These are phyloP conservation scores for Stagonosporopsis tanaceti DNA, from an alignment of 2,329 filamentous ascomycete genomes.

Conservation along the genomic window DNA sequence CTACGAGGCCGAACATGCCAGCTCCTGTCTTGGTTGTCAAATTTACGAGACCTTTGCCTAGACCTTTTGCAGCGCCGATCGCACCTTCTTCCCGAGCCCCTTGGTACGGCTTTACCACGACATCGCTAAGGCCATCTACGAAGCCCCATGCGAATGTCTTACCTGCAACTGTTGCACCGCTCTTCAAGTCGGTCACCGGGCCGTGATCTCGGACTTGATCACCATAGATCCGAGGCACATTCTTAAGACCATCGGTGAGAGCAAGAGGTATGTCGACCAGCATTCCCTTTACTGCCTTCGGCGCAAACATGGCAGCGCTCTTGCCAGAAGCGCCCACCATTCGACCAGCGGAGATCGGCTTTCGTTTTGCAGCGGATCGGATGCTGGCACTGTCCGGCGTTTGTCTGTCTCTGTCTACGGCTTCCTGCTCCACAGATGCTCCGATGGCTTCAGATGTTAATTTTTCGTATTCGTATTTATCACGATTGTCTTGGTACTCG, in stretches of 20 bases:
- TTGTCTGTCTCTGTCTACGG: neutral
- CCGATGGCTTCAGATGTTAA: neutral
- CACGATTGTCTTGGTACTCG: slow-evolving; percentile 23
- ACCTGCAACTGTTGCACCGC: slow-evolving; percentile 75
- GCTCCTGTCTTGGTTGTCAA: slow-evolving; percentile 24
- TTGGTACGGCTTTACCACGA: slow-evolving; percentile 75
- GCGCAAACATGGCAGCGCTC: slow-evolving; percentile 22
- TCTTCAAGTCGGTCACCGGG: slow-evolving; percentile 75
- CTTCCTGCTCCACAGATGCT: neutral
- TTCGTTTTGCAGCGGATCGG: neutral
- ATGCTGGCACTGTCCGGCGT: neutral
- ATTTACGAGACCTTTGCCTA: slow-evolving; percentile 41
- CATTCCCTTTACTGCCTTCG: slow-evolving; percentile 32
- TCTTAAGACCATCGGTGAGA: slow-evolving; percentile 81
- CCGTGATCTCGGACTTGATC: slow-evolving; percentile 76
- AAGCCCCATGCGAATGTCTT: slow-evolving; percentile 77
- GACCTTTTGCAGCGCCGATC: slow-evolving; percentile 61
- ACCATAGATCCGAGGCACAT: slow-evolving; percentile 80
- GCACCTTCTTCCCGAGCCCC: slow-evolving; percentile 69
- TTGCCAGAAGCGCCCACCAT: slow-evolving; percentile 17
- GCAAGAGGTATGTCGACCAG: slow-evolving; percentile 77
- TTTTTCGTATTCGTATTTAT: slow-evolving; percentile 13
- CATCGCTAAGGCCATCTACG: slow-evolving; percentile 77
- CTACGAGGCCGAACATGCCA: slow-evolving; percentile 25
- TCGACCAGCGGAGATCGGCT: slow-evolving; percentile 11